Evolutionary conservation across 805 yeast genomes (phyloP).

Genomic region (Metschnikowia henanensis): DNA sequence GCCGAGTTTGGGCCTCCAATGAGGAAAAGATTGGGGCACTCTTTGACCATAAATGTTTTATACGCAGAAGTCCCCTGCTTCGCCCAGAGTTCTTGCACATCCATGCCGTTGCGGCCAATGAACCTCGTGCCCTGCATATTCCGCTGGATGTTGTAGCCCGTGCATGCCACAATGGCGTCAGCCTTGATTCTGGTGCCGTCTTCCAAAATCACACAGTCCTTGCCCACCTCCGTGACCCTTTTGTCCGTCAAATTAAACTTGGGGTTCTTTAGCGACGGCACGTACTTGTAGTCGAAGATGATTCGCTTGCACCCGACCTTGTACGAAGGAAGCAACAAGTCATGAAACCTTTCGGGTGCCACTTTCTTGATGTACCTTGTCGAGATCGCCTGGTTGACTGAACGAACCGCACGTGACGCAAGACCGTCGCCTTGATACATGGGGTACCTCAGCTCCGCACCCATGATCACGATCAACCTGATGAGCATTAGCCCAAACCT

Average conservation of each 20-base stretch:
- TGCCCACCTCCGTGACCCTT: slow-evolving; percentile 27
- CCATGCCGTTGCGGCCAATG: slow-evolving; percentile 27
- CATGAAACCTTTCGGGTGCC: slow-evolving; percentile 35
- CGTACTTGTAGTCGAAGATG: slow-evolving; percentile 38
- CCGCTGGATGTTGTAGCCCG: slow-evolving; percentile 34
- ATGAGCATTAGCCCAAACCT: slow-evolving; percentile 29
- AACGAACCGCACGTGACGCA: slow-evolving; percentile 27
- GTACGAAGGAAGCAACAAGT: slow-evolving; percentile 34
- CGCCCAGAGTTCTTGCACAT: slow-evolving; percentile 27
- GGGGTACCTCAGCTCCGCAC: slow-evolving; percentile 38
- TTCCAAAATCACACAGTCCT: slow-evolving; percentile 28
- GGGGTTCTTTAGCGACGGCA: slow-evolving; percentile 33
- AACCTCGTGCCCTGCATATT: slow-evolving; percentile 20
- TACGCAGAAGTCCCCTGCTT: slow-evolving; percentile 36
- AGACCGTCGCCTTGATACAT: slow-evolving; percentile 32
- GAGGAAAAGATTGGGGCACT: slow-evolving; percentile 35
- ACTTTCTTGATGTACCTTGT: slow-evolving; percentile 26
- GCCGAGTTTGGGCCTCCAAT: slow-evolving; percentile 44
- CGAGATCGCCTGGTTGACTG: slow-evolving; percentile 22
- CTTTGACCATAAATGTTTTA: slow-evolving; percentile 31
- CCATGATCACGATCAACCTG: slow-evolving; percentile 27
- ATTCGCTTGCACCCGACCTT: slow-evolving; percentile 44
- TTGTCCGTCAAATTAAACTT: slow-evolving; percentile 26
- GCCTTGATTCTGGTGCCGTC: slow-evolving; percentile 30
- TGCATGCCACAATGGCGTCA: slow-evolving; percentile 43